Percentiles rank a stretch among this genome's conserved stretches.
phyloP scores from a whole-genome alignment of 2,329 filamentous ascomycete genomes.

The Nigrospora sphaerica region DNA sequence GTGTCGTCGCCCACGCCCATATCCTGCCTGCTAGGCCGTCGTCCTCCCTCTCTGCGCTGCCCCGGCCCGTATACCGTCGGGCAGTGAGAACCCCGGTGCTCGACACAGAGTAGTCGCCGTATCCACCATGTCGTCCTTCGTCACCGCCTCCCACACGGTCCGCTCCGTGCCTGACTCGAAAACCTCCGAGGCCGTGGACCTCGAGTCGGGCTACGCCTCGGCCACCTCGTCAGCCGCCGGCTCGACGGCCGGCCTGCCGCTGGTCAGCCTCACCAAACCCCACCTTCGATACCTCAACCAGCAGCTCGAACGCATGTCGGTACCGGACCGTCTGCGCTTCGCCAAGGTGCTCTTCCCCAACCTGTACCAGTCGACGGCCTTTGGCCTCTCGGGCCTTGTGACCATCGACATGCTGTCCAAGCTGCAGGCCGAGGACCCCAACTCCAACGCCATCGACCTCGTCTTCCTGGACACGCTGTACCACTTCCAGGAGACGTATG shows the following conservation, averaged over 20 bases:
- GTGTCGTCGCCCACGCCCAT: background rate
- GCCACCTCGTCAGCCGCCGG: conserved; percentile 50
- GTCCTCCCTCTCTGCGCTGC: background rate
- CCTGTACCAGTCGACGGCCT: conserved; percentile 81
- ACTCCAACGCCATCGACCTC: conserved; percentile 53
- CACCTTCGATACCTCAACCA: conserved; percentile 88
- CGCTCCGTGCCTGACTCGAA: conserved; percentile 30
- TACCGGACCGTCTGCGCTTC: conserved; percentile 88
- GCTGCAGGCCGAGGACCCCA: conserved; percentile 56
- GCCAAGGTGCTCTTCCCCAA: conserved; percentile 84
- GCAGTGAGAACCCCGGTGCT: conserved; percentile 22
- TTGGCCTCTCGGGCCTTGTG: conserved; percentile 73
- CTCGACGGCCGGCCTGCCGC: conserved; percentile 57
- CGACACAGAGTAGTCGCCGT: conserved; percentile 19
- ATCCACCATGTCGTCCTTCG: conserved; percentile 21
- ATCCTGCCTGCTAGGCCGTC: background rate
- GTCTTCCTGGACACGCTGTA: conserved; percentile 82
- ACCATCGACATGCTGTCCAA: conserved; percentile 82
- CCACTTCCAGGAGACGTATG: conserved; percentile 72
- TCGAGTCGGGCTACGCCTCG: conserved; percentile 84
- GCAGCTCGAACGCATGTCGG: conserved; percentile 80
- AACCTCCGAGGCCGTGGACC: conserved; percentile 31
- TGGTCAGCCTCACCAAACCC: conserved; percentile 77
- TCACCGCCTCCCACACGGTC: conserved; percentile 28
- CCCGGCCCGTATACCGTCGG: background rate